A percentile compares a stretch with the other conserved stretches of the same genome.
Evolutionary conservation across 106 monocot species (phyloP).

Genomic region (Apostasia ramifera): DNA sequence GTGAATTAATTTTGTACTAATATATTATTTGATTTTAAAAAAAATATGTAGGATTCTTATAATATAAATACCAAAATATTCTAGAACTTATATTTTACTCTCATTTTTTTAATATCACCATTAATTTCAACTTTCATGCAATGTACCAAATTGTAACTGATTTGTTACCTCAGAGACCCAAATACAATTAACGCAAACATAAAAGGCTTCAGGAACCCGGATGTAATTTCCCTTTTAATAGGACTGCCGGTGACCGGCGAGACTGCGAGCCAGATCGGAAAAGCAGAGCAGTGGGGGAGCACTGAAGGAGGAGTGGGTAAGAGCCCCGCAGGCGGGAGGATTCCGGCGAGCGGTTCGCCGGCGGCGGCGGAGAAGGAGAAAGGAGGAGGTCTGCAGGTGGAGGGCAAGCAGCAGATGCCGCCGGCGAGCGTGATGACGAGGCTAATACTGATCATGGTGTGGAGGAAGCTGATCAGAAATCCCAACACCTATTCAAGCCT

Average conservation of each 20-base stretch:
- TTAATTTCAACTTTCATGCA: background rate
- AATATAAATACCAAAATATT: background rate
- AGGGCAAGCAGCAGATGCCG: slow-evolving; percentile 40
- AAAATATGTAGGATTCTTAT: too few species aligned
- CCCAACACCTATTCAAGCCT: slow-evolving; percentile 90
- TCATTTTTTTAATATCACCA: background rate
- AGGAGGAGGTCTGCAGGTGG: slow-evolving; percentile 9
- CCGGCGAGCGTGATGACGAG: slow-evolving; percentile 84
- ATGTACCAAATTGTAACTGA: background rate
- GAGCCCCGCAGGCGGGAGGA: slow-evolving; percentile 10
- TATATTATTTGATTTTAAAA: too few species aligned
- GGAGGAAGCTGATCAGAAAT: slow-evolving; percentile 87
- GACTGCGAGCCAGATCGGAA: slow-evolving; percentile 29
- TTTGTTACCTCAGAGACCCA: background rate
- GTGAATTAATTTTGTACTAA: too few species aligned
- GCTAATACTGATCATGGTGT: slow-evolving; percentile 88
- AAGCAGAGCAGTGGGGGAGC: slow-evolving; percentile 26
- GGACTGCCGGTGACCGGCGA: slow-evolving; percentile 19
- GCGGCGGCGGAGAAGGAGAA: slow-evolving; percentile 26
- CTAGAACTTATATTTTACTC: background rate
- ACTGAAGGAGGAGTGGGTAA: slow-evolving; percentile 44
- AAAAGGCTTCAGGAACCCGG: too few species aligned
- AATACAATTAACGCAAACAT: background rate
- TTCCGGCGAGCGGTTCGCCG: slow-evolving; percentile 27
- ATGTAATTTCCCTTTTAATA: background rate